Evolutionary conservation across 129 eudicot species (phyloP), one percentile per base, ranked within the genome.

Genomic region (Solidago caesia): DNA sequence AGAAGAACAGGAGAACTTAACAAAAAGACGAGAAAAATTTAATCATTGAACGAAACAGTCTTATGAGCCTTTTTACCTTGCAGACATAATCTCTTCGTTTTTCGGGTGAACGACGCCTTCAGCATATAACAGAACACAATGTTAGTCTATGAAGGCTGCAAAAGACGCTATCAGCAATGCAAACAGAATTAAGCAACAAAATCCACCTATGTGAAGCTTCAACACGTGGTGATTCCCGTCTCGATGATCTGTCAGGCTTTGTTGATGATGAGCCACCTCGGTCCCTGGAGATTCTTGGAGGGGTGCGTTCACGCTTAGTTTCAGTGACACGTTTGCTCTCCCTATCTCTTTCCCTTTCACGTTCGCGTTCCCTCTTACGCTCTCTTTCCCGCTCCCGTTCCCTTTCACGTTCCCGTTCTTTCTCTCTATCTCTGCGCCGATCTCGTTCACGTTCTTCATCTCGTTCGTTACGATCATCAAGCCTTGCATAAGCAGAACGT

Each of bases 101-200:
- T 81, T 84, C 92, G 75, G 97, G 98, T 78, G 99, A 88, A 75
- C 76, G 99, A 78, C 82, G 97, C 99, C 99, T 94, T 91, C 96
- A 94, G 83, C 86, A 89, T 85, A 83, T 88, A 83, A 85, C 77
- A 88, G 84, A 90, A 88, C 88, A 94, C 77, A 82, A 76, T 43
- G 89, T 94, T 94, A 94, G 97, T 85, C 76, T n/a, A 78, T 5
- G 79, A 67, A 82, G 82, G 85, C 88, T 79, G 86, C 91, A 85
- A 76, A 85, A 84, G 77, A 89, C 41, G 75, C 62, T 62, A 84
- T 82, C 78, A 83, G 78, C 86, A 82, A 85, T 78, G 79, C 68
- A 87, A 84, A 80, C 79, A 90, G 86, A 75, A 58, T 39, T 73
- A 79, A 84, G 84, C 76, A 82, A 82, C 82, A 81, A 77, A 79